Conservation (phyloP, 805 yeast genomes). For the Wickerhamiella lipophila region DNA sequence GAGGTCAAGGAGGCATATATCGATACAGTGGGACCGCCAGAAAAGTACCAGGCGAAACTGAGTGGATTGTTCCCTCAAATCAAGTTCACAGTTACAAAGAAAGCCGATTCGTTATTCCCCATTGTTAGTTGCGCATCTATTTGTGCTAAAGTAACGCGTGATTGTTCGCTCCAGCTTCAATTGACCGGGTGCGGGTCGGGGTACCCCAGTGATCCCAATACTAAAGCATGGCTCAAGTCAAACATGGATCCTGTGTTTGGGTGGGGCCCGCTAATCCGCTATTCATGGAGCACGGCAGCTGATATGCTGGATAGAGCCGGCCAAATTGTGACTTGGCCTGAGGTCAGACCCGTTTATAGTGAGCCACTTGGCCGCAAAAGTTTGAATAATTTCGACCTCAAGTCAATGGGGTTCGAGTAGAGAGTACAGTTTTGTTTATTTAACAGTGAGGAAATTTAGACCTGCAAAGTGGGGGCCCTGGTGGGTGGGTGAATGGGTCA, state of each 20-base stretch:
- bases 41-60: conserved; percentile 64
- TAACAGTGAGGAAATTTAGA: no score
- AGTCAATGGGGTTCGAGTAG: background rate
- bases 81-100: conserved; percentile 73
- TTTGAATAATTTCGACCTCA: background rate
- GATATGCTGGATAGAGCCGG: conserved; percentile 48
- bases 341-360: conserved; percentile 23
- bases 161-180: conserved; percentile 37
- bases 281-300: conserved; percentile 88
- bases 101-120: conserved; percentile 87
- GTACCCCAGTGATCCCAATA: conserved; percentile 85
- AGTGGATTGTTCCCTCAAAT: conserved; percentile 54
- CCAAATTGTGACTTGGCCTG: conserved; percentile 52
- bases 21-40: conserved; percentile 97
- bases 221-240: conserved; percentile 58
- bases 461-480: no score
- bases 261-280: conserved; percentile 67
- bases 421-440: no score
- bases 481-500: background rate
- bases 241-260: conserved; percentile 67
- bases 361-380: background rate
- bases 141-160: conserved; percentile 94
- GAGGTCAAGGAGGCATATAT: conserved; percentile 62
- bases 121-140: conserved; percentile 90
- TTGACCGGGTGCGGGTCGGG: conserved; percentile 66